Percentiles rank a stretch among this genome's conserved stretches.
phyloP scores from a whole-genome alignment of 805 yeast genomes.

The Ascoidea tarda region DNA sequence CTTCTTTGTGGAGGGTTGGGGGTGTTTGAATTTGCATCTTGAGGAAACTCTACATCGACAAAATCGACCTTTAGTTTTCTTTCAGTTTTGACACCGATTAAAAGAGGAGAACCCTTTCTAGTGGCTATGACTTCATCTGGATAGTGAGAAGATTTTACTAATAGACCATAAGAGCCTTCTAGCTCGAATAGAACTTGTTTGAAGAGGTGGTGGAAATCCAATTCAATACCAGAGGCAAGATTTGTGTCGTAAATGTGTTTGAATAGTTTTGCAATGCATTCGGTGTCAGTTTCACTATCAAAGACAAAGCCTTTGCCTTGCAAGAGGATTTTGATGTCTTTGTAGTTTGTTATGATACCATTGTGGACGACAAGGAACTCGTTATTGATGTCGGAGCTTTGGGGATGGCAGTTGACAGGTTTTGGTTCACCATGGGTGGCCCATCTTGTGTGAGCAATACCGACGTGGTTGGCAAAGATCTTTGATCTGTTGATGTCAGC shows the following conservation, averaged over 20 bases:
- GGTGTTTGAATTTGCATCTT: slow-evolving; percentile 27
- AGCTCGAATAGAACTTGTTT: slow-evolving; percentile 85
- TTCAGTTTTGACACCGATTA: slow-evolving; percentile 95
- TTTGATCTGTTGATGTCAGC: slow-evolving; percentile 41
- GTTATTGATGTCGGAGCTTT: slow-evolving; percentile 67
- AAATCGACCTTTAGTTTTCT: slow-evolving; percentile 92
- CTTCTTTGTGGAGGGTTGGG: not conserved
- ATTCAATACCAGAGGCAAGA: slow-evolving; percentile 53
- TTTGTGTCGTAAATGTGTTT: slow-evolving; percentile 79
- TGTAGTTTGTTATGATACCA: slow-evolving; percentile 94
- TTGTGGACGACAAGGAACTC: slow-evolving; percentile 93
- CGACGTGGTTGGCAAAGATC: slow-evolving; percentile 73
- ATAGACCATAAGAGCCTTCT: slow-evolving; percentile 95
- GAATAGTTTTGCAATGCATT: slow-evolving; percentile 91
- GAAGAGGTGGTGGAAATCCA: slow-evolving; percentile 85
- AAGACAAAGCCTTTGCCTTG: slow-evolving; percentile 66
- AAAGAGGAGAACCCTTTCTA: slow-evolving; percentile 94
- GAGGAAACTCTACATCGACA: slow-evolving; percentile 93
- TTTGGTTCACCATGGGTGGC: slow-evolving; percentile 97
- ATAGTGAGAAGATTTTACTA: slow-evolving; percentile 82
- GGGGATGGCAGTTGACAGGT: slow-evolving; percentile 87
- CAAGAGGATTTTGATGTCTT: slow-evolving; percentile 78
- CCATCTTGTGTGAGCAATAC: slow-evolving; percentile 99
- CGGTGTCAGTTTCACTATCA: slow-evolving; percentile 93
- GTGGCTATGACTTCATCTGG: slow-evolving; percentile 96